Conservation (phyloP, 257 asterid species). For the Lavandula angustifolia region DNA sequence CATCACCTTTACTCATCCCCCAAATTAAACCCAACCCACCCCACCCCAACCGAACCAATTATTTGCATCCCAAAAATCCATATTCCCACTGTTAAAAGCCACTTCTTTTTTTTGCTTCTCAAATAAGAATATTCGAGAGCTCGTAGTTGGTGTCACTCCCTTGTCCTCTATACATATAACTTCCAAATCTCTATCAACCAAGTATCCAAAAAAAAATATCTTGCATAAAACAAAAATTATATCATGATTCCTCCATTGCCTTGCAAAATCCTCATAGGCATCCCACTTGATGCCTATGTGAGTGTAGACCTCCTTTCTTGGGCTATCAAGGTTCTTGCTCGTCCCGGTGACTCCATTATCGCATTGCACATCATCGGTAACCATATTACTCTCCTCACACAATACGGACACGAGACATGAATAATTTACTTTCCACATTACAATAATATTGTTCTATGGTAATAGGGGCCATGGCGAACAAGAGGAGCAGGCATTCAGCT, state of each 20-base stretch:
- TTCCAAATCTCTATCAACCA: slow-evolving; percentile 26
- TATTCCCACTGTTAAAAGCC: slow-evolving; percentile 26
- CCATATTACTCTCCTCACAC: not conserved
- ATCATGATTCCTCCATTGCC: slow-evolving; percentile 44
- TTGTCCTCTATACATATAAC: slow-evolving; percentile 37
- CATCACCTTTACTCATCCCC: slow-evolving; percentile 83
- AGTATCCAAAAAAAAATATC: slow-evolving; percentile 13
- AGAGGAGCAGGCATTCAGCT: slow-evolving; percentile 44
- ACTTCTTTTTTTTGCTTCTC: slow-evolving; percentile 45
- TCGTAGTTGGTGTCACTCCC: slow-evolving; percentile 39
- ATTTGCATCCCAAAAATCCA: slow-evolving; percentile 40
- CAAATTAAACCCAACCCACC: slow-evolving; percentile 44
- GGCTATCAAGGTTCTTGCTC: slow-evolving; percentile 59
- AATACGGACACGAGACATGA: no score
- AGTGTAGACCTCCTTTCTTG: slow-evolving; percentile 61
- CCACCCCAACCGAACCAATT: slow-evolving; percentile 64
- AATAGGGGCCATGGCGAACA: slow-evolving; percentile 46
- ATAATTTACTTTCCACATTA: not conserved
- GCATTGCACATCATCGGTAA: slow-evolving; percentile 75
- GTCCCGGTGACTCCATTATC: slow-evolving; percentile 62
- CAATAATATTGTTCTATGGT: not conserved
- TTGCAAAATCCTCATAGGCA: slow-evolving; percentile 67
- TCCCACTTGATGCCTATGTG: slow-evolving; percentile 56
- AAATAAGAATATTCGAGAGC: slow-evolving; percentile 49
- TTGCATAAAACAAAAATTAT: not conserved